phyloP scores from a whole-genome alignment of 2,329 filamentous ascomycete genomes.

The Ceratocystis alfenasii region DNA sequence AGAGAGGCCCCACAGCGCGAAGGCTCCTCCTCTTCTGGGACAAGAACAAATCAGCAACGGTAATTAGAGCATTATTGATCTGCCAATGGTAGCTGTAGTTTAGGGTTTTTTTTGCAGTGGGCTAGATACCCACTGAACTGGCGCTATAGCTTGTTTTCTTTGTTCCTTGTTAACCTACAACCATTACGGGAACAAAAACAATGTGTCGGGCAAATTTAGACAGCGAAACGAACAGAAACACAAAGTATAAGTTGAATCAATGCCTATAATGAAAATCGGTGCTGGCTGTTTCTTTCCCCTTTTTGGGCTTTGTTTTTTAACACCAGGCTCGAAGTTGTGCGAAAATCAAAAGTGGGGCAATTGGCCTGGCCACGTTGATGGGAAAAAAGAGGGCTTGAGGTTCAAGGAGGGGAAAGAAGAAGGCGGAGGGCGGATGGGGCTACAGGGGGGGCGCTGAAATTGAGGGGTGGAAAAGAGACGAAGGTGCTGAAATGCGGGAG shows the following conservation, averaged over 20 bases:
- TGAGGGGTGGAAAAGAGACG: neutral
- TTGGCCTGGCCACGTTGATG: conserved; percentile 2
- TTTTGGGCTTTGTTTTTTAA: neutral
- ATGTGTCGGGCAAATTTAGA: neutral
- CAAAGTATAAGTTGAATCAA: neutral
- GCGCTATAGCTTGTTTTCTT: neutral
- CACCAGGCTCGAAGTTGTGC: neutral
- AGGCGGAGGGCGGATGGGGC: neutral
- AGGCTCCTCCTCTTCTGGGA: neutral
- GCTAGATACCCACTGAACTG: too few species aligned
- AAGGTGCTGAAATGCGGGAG: neutral
- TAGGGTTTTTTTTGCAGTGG: neutral
- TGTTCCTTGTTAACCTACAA: neutral
- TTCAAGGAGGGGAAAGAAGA: neutral
- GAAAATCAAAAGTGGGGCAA: conserved; percentile 10
- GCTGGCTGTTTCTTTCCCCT: neutral
- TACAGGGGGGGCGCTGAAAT: conserved; percentile 8
- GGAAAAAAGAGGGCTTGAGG: conserved; percentile 1
- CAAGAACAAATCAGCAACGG: neutral
- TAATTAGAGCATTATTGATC: neutral
- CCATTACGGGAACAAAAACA: neutral
- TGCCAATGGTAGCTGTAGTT: neutral
- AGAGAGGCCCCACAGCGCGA: neutral
- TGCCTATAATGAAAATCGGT: neutral
- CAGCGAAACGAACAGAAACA: neutral